Base-by-base conservation (phyloP, 2,329 filamentous ascomycete species). In the Bretziella fagacearum region DNA sequence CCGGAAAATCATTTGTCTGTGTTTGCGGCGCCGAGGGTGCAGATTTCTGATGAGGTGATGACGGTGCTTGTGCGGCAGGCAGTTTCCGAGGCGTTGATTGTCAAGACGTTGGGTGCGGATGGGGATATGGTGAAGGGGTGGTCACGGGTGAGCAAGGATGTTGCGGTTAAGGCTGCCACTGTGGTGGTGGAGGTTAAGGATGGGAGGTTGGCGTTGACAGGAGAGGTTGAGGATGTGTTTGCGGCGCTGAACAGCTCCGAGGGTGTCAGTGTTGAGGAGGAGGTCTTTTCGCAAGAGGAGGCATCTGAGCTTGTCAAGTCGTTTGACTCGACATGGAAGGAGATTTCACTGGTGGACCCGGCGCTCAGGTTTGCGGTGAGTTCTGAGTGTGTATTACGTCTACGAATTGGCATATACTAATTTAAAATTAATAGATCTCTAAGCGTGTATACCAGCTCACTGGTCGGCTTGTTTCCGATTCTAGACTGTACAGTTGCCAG, bases 371-470 rank as follows among this genome's bases (percentile, higher is more conserved):
- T 91, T 65, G 75, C 77, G 49, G 84, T 91, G 71, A 53, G 79
- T 69, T 51, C 29, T 27, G 10, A 42, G 6, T 48, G 7, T 13
- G n/a, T n/a, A n/a, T n/a, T n/a, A n/a, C n/a, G n/a, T n/a, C n/a
- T n/a, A n/a, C n/a, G n/a, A n/a, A n/a, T n/a, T n/a, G n/a, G n/a
- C n/a, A n/a, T n/a, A n/a, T n/a, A n/a, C n/a, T n/a, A n/a, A n/a
- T n/a, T n/a, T n/a, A n/a, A n/a, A n/a, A n/a, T n/a, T n/a, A n/a
- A n/a, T n/a, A 95, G 87, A 70, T 91, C 53, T 66, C 79, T 56
- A 93, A 94, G 65, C 79, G 84, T 50, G 66, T 86, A 52, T 76
- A 81, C 60, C 82, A 91, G 60, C 69, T 93, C 51, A 87, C 81
- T n/a, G 84, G 84, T 51, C 74, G 78, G 52, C 73, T 75, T 50